Percentiles rank a stretch among this genome's conserved stretches.
Evolutionary conservation across 1,284 basidiomycete genomes (phyloP).

Genomic region (Rhodotorula sp.): DNA sequence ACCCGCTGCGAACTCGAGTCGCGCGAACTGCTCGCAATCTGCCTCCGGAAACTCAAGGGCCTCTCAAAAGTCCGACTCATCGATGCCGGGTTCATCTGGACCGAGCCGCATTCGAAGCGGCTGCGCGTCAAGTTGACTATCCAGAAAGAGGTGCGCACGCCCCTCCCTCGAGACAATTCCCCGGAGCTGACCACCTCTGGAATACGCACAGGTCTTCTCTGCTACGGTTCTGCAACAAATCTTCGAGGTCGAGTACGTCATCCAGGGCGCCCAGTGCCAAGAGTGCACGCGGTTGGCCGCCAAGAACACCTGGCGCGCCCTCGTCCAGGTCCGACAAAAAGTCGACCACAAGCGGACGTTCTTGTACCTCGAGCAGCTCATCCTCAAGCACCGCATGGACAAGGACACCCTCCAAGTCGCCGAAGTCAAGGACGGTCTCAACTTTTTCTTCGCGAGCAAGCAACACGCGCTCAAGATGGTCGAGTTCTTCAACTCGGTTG

Average conservation of each 20-base stretch:
- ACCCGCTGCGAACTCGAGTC: conserved; percentile 83
- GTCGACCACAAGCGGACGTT: conserved; percentile 97
- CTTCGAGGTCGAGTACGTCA: conserved; percentile 94
- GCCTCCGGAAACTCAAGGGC: conserved; percentile 87
- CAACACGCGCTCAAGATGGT: conserved; percentile 95
- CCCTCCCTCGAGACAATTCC: background rate
- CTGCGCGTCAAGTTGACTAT: conserved; percentile 92
- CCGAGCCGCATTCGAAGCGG: conserved; percentile 94
- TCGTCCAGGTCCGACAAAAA: conserved; percentile 97
- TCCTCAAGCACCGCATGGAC: conserved; percentile 94
- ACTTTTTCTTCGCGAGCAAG: conserved; percentile 91
- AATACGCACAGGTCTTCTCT: conserved; percentile 68
- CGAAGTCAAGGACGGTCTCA: conserved; percentile 90
- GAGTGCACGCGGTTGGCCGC: conserved; percentile 91
- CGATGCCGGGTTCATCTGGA: conserved; percentile 98
- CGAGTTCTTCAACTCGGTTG: conserved; percentile 86
- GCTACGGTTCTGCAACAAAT: conserved; percentile 95
- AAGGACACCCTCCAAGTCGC: conserved; percentile 92
- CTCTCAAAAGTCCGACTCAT: conserved; percentile 91
- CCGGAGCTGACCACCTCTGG: background rate
- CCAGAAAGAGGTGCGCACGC: conserved; percentile 79
- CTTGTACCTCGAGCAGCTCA: conserved; percentile 94
- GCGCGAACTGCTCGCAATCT: conserved; percentile 73
- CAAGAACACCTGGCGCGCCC: conserved; percentile 97
- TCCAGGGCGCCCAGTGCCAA: conserved; percentile 93